These are phyloP conservation scores for Plectosphaerella sp. DNA, from an alignment of 2,329 filamentous ascomycete species.

Conservation along the genomic window DNA sequence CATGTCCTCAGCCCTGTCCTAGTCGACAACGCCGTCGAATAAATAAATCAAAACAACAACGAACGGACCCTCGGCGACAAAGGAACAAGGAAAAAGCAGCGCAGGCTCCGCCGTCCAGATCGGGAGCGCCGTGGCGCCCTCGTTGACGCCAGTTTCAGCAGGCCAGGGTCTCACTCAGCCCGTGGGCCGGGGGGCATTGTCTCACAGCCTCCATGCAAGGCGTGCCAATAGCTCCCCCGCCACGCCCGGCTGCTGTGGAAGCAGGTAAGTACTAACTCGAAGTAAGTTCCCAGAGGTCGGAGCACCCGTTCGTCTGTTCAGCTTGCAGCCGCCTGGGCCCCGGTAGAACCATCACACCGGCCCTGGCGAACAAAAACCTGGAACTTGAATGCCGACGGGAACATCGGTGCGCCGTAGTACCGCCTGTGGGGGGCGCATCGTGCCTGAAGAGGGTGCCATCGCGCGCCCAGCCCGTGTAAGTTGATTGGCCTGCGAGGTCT, in stretches of 20 bases:
- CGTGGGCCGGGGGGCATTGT: neutral
- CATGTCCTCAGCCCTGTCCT: neutral
- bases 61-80: constrained; percentile 1
- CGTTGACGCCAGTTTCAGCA: neutral
- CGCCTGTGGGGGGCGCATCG: neutral
- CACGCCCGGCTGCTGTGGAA: neutral
- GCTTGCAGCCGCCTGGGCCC: too few species aligned
- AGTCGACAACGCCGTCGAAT: neutral
- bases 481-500: neutral
- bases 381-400: neutral
- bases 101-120: neutral
- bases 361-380: neutral
- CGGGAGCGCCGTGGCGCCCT: too few species aligned
- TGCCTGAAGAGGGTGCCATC: neutral
- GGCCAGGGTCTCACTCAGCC: neutral
- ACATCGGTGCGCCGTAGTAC: neutral
- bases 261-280: too few species aligned
- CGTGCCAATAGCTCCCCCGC: constrained; percentile 1
- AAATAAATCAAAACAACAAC: neutral
- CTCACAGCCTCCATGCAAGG: neutral
- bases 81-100: neutral
- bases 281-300: neutral
- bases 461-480: neutral
- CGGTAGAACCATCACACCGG: too few species aligned
- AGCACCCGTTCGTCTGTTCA: neutral